Conservation (phyloP, 1,139 yeast genomes). For the Candida freyschussii region DNA sequence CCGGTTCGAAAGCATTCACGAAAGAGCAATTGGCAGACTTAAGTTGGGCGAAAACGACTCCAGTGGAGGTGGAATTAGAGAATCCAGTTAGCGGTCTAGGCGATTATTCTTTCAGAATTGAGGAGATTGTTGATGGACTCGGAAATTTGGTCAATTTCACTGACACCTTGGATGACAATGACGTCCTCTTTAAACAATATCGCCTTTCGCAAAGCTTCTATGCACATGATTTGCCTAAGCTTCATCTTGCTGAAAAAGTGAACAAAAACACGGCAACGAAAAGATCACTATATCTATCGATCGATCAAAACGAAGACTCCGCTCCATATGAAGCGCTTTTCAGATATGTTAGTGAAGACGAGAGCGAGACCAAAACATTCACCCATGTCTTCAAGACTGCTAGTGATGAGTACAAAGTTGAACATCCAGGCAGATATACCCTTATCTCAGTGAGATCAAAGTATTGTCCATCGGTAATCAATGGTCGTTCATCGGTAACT, state of each 20-base stretch:
- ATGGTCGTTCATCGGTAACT: constrained; percentile 40
- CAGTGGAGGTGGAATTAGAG: constrained; percentile 46
- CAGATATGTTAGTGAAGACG: constrained; percentile 32
- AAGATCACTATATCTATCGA: constrained; percentile 37
- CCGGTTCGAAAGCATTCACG: constrained; percentile 24
- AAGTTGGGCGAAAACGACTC: constrained; percentile 48
- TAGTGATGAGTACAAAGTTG: constrained; percentile 33
- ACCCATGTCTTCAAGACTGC: constrained; percentile 32
- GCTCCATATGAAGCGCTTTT: constrained; percentile 47
- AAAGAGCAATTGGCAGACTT: constrained; percentile 35
- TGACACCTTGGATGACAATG: constrained; percentile 25
- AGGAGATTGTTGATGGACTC: constrained; percentile 65
- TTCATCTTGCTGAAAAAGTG: constrained; percentile 34
- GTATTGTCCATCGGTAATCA: constrained; percentile 60
- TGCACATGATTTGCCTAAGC: constrained; percentile 60
- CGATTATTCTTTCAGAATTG: constrained; percentile 57
- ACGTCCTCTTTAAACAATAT: constrained; percentile 37
- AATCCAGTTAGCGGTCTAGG: constrained; percentile 50
- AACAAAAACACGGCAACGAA: constrained; percentile 38
- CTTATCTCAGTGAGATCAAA: constrained; percentile 50
- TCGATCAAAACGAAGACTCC: constrained; percentile 26
- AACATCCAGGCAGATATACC: constrained; percentile 59
- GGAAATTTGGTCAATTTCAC: constrained; percentile 64
- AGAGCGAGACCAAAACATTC: constrained; percentile 27
- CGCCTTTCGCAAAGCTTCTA: constrained; percentile 51